Conservation (phyloP, 1,284 basidiomycete species). For the Vanrija humicola region DNA sequence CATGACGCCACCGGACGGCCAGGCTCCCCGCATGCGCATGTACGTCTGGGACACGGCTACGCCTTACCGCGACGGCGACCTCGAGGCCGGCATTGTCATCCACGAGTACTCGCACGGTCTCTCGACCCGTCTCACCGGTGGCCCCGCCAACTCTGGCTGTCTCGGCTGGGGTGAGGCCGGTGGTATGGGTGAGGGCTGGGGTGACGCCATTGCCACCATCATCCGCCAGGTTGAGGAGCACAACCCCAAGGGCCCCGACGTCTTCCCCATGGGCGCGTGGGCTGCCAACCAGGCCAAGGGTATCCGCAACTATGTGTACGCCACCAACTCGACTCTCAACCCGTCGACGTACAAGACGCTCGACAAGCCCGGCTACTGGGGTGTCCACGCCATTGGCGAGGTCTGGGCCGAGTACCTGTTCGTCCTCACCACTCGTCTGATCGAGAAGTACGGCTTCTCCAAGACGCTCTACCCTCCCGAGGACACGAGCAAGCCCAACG, state of each 20-base stretch:
- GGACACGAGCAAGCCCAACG: constrained; percentile 47
- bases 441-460: constrained; percentile 75
- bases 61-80: constrained; percentile 88
- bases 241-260: constrained; percentile 50
- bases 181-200: constrained; percentile 81
- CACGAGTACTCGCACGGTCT: constrained; percentile 85
- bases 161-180: constrained; percentile 93
- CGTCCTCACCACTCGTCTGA: constrained; percentile 70
- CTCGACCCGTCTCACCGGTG: constrained; percentile 89
- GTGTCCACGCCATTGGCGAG: constrained; percentile 77
- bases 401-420: constrained; percentile 96
- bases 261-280: constrained; percentile 89
- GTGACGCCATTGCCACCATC: constrained; percentile 76
- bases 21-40: constrained; percentile 90
- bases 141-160: constrained; percentile 86
- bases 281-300: constrained; percentile 73
- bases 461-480: constrained; percentile 74
- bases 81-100: constrained; percentile 91
- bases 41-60: constrained; percentile 88
- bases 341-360: constrained; percentile 94
- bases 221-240: constrained; percentile 71
- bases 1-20: constrained; percentile 55
- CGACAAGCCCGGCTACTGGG: constrained; percentile 62
- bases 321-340: constrained; percentile 70
- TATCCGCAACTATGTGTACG: constrained; percentile 86